These are phyloP conservation scores for Pichia gijzeniarum DNA, from an alignment of 805 yeast species.

Conservation along the genomic window DNA sequence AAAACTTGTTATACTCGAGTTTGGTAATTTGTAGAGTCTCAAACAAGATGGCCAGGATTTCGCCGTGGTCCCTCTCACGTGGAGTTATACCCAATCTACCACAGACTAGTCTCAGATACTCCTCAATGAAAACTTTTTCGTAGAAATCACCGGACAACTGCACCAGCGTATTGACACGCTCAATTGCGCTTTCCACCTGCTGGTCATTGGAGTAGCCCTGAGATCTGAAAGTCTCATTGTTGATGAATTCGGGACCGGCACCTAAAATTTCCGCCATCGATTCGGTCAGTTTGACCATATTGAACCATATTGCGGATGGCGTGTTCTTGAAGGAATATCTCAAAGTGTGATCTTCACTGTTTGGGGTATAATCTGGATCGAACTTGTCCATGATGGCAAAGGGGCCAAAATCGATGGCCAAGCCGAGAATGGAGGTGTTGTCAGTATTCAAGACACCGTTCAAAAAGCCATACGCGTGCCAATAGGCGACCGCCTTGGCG, in stretches of 20 bases:
- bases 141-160: slow-evolving; percentile 59
- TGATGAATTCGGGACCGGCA: slow-evolving; percentile 49
- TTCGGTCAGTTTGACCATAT: slow-evolving; percentile 78
- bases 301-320: slow-evolving; percentile 92
- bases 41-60: slow-evolving; percentile 53
- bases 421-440: slow-evolving; percentile 83
- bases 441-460: slow-evolving; percentile 96
- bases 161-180: slow-evolving; percentile 61
- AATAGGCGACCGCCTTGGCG: slow-evolving; percentile 69
- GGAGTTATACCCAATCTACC: slow-evolving; percentile 61
- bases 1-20: slow-evolving; percentile 77
- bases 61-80: slow-evolving; percentile 35
- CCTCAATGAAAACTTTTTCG: slow-evolving; percentile 52
- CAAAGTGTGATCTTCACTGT: slow-evolving; percentile 69
- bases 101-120: slow-evolving; percentile 52
- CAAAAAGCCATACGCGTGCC: slow-evolving; percentile 89
- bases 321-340: slow-evolving; percentile 80
- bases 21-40: slow-evolving; percentile 53
- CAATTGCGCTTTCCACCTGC: slow-evolving; percentile 43
- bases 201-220: slow-evolving; percentile 39
- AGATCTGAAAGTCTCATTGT: slow-evolving; percentile 35
- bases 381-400: slow-evolving; percentile 85
- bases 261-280: slow-evolving; percentile 77
- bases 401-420: slow-evolving; percentile 92
- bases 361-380: slow-evolving; percentile 78